These are phyloP conservation scores for Scedosporium aurantiacum DNA, from an alignment of 2,329 filamentous ascomycete genomes.

Conservation along the genomic window DNA sequence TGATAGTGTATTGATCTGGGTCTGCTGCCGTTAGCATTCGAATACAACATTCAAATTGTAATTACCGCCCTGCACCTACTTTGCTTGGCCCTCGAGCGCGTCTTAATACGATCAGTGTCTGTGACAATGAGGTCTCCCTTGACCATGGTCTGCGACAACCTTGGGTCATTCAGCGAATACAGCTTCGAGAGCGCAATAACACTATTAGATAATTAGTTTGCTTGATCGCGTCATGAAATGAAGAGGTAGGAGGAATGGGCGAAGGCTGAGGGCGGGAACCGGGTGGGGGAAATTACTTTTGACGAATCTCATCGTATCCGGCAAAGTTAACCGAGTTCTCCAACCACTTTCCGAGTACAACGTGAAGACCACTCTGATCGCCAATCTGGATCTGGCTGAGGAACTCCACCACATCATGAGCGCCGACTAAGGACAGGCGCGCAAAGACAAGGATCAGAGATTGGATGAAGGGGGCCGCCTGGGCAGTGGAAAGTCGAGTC, in stretches of 20 bases:
- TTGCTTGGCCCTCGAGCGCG: conserved; percentile 75
- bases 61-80: conserved; percentile 39
- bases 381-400: conserved; percentile 73
- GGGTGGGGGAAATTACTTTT: conserved; percentile 63
- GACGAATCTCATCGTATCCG: conserved; percentile 94
- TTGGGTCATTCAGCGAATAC: conserved; percentile 74
- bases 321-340: conserved; percentile 96
- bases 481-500: conserved; percentile 67
- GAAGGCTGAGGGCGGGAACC: too few species aligned
- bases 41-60: conserved; percentile 9
- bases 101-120: conserved; percentile 78
- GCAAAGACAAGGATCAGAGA: conserved; percentile 93
- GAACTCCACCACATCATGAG: conserved; percentile 85
- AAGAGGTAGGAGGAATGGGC: background rate
- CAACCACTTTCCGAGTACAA: conserved; percentile 90
- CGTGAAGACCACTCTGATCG: conserved; percentile 69
- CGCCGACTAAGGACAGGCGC: conserved; percentile 71
- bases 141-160: conserved; percentile 68
- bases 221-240: conserved; percentile 17
- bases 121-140: conserved; percentile 85
- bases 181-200: conserved; percentile 89
- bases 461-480: conserved; percentile 85
- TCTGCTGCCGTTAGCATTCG: conserved; percentile 36
- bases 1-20: conserved; percentile 79
- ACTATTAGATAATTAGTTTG: conserved; percentile 29